A percentile compares a stretch with the other conserved stretches of the same genome.
Evolutionary conservation across 768 basidiomycete species (phyloP).

Genomic region (Sutorius australiensis): DNA sequence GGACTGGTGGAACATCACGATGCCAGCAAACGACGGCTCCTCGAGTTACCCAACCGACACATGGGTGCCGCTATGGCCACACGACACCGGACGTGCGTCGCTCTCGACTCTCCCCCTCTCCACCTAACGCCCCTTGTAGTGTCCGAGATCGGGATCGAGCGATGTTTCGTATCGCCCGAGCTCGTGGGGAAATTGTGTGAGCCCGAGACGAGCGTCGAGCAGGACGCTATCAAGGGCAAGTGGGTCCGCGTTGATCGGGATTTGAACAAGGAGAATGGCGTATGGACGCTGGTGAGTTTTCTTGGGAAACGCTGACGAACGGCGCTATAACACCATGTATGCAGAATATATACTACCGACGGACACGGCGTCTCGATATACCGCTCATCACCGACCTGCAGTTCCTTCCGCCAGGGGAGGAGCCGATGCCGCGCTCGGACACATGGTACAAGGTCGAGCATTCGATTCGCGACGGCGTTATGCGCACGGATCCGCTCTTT

Average conservation of each 20-base stretch:
- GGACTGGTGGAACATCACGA: conserved; percentile 19
- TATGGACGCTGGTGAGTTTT: conserved; percentile 55
- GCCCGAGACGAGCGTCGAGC: conserved; percentile 64
- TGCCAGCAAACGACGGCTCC: conserved; percentile 46
- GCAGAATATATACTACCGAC: conserved; percentile 75
- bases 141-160: conserved; percentile 71
- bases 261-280: conserved; percentile 61
- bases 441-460: conserved; percentile 62
- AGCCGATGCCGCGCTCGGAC: conserved; percentile 42
- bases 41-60: conserved; percentile 74
- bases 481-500: conserved; percentile 52
- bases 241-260: conserved; percentile 90
- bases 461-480: conserved; percentile 64
- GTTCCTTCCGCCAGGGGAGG: conserved; percentile 55
- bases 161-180: conserved; percentile 63
- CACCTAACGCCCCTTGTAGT: conserved; percentile 39
- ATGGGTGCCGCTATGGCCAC: conserved; percentile 26
- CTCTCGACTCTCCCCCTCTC: neutral
- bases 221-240: conserved; percentile 74
- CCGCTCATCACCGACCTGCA: conserved; percentile 72
- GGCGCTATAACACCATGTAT: neutral
- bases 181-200: conserved; percentile 57
- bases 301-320: neutral
- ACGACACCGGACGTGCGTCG: conserved; percentile 29
- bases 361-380: conserved; percentile 79